A percentile compares a stretch with the other conserved stretches of the same genome.
Evolutionary conservation across 306 rosid genomes (phyloP).

Genomic region (Luffa aegyptiaca): DNA sequence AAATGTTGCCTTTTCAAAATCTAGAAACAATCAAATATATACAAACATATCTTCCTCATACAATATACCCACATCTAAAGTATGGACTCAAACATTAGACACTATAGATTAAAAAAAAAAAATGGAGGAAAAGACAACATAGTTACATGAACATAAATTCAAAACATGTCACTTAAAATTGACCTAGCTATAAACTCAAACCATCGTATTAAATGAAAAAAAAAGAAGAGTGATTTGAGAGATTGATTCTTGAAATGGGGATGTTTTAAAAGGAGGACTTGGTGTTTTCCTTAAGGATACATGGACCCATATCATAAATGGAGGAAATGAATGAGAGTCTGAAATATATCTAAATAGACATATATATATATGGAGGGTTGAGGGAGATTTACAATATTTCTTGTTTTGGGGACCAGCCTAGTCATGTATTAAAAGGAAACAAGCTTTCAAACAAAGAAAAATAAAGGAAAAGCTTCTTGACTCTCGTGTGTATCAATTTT

Average conservation of each 20-base stretch:
- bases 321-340: conserved; percentile 6
- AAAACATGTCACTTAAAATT: too few relatives aligned
- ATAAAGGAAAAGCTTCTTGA: neutral
- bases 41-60: too few relatives aligned
- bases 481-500: neutral
- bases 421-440: neutral
- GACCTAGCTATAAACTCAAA: too few relatives aligned
- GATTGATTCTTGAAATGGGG: neutral
- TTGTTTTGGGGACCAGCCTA: conserved; percentile 1
- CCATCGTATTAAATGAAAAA: too few relatives aligned
- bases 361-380: neutral
- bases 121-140: neutral
- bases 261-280: neutral
- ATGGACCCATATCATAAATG: conserved; percentile 4
- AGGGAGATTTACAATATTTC: neutral
- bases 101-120: too few relatives aligned
- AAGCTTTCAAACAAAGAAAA: neutral
- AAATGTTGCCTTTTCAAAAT: too few relatives aligned
- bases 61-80: too few relatives aligned
- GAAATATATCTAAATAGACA: neutral
- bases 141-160: neutral
- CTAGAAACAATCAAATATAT: too few relatives aligned
- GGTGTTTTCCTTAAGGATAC: neutral
- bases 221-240: too few relatives aligned
- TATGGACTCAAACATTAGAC: neutral